Evolutionary conservation across 177 flowering plant species (phyloP).

Genomic region (Telopea speciosissima): DNA sequence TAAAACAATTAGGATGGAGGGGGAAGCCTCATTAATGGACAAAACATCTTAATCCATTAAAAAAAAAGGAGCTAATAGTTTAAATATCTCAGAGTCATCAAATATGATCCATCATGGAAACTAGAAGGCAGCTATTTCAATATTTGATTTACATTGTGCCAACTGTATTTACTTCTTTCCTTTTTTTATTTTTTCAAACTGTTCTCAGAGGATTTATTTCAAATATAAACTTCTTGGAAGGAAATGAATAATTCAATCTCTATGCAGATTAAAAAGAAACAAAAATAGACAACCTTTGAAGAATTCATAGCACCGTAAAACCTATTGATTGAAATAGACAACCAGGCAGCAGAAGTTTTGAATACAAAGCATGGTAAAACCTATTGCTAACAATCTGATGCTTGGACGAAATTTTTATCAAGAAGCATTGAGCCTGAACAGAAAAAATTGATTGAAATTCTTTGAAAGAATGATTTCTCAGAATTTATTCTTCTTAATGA

Average conservation of each 20-base stretch:
- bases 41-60: too few relatives aligned
- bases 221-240: not conserved
- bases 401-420: slow-evolving; percentile 80
- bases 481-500: not conserved
- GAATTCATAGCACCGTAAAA: slow-evolving; percentile 89
- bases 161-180: not conserved
- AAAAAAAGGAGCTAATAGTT: too few relatives aligned
- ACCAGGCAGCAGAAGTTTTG: slow-evolving; percentile 82
- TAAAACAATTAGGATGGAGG: not conserved
- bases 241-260: not conserved
- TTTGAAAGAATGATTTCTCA: slow-evolving; percentile 57
- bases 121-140: not conserved
- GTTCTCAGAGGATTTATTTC: not conserved
- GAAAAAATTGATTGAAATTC: slow-evolving; percentile 94
- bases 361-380: slow-evolving; percentile 87
- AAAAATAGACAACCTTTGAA: slow-evolving; percentile 53
- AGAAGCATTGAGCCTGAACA: slow-evolving; percentile 92
- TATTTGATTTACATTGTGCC: not conserved
- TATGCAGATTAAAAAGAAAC: not conserved
- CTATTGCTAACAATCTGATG: slow-evolving; percentile 90
- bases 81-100: not conserved
- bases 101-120: not conserved
- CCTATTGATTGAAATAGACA: too few relatives aligned
- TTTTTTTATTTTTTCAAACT: too few relatives aligned
- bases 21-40: too few relatives aligned